Evolutionary conservation across 2,329 filamentous ascomycete species (phyloP), one percentile per base, ranked within the genome.

Genomic region (Sclerotinia trifoliorum): DNA sequence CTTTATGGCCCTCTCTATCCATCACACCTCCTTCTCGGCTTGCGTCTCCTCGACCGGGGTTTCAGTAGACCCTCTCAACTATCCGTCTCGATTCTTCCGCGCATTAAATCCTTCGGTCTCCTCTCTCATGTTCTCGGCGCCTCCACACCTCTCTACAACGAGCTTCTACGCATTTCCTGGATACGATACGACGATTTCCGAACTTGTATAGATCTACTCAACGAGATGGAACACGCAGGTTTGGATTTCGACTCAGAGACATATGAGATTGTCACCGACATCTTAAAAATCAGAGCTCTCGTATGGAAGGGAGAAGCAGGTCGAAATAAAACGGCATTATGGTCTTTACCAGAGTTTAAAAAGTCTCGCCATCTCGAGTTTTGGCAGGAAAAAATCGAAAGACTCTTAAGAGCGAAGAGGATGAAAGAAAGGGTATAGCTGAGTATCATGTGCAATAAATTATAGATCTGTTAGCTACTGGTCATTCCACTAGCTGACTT

Each of bases 51-150:
- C 4, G 84, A 88, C 72, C 80, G 79, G 2, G 80, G 81, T 1
- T 93, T 91, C 69, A 70, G 75, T 13, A 83, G 81, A 15, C 80
- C 85, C 0, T 93, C 90, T 0, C 81, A 83, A 0, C 81, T 90
- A 0, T 81, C 83, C 0, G 82, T 90, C 56, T 82, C 83, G 56
- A 78, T 93, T 35, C 81, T 94, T 0, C 89, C 90, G 0, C 84
- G 85, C 10, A 80, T 93, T 73, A 91, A 90, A 75, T 81, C 84
- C 56, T 81, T 92, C 0, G 90, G 91, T 1, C 83, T 90, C 1
- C 84, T 86, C 1, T 90, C 89, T 0, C 92, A 90, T 74, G 87
- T 92, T 8, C 83, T 94, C 0, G 91, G 90, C 60, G 88, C 86
- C 7, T 88, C 88, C 24, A 90, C 90, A 0, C 80, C 84, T 0